These are phyloP conservation scores for Trichocladium antarcticum DNA, from an alignment of 495 filamentous ascomycete species.

Conservation along the genomic window DNA sequence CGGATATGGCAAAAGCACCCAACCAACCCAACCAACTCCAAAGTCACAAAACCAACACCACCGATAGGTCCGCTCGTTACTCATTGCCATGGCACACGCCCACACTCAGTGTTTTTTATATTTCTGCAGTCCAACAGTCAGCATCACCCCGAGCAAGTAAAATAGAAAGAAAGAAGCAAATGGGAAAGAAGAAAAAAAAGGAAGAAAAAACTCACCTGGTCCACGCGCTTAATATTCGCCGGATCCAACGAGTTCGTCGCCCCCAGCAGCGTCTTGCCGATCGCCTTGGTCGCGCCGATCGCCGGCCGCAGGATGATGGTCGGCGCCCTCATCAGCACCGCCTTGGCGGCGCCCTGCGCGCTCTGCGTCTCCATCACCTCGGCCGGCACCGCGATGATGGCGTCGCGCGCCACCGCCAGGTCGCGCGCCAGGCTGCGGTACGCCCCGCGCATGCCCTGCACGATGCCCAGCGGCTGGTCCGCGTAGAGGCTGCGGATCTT, in stretches of 20 bases:
- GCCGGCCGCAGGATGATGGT: slow-evolving; percentile 84
- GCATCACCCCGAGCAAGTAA: background rate
- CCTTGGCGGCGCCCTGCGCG: slow-evolving; percentile 70
- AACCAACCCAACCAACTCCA: background rate
- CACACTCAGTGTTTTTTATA: slow-evolving; percentile 12
- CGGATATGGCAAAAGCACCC: background rate
- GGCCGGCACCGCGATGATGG: slow-evolving; percentile 86
- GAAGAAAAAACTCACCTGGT: slow-evolving; percentile 58
- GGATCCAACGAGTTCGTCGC: slow-evolving; percentile 90
- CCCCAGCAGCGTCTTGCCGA: slow-evolving; percentile 79
- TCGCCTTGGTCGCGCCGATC: slow-evolving; percentile 81
- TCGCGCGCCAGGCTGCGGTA: slow-evolving; percentile 76
- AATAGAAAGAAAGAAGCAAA: no score
- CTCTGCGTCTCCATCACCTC: slow-evolving; percentile 81
- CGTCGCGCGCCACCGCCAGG: slow-evolving; percentile 70
- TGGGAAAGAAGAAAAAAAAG: background rate
- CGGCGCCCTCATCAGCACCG: slow-evolving; percentile 70
- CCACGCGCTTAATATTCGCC: slow-evolving; percentile 66
- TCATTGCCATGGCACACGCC: background rate
- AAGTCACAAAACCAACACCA: background rate
- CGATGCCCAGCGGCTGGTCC: slow-evolving; percentile 77
- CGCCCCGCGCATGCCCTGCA: slow-evolving; percentile 74
- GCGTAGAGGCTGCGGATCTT: slow-evolving; percentile 73
- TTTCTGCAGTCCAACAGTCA: slow-evolving; percentile 11
- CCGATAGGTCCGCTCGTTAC: background rate